phyloP scores from a whole-genome alignment of 148 eudicot species.

The Rhododendron henanense region DNA sequence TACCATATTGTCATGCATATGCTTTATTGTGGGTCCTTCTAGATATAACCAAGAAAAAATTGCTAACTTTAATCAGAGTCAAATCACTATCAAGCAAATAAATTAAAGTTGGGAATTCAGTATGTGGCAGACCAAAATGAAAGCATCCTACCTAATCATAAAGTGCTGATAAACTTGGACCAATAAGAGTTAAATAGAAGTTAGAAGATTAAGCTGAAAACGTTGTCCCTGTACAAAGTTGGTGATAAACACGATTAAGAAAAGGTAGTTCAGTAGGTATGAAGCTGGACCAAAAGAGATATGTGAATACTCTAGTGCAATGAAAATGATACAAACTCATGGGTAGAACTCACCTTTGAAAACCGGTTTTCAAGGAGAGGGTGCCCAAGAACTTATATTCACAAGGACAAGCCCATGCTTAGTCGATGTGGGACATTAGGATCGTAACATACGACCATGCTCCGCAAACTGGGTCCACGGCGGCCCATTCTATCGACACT shows the following conservation, averaged over 20 bases:
- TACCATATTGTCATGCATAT: conserved; percentile 23
- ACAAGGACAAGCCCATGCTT: too few relatives aligned
- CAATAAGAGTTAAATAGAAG: neutral
- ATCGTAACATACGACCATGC: too few relatives aligned
- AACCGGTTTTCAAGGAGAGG: too few relatives aligned
- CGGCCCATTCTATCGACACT: too few relatives aligned
- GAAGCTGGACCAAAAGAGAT: neutral
- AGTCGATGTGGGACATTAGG: too few relatives aligned
- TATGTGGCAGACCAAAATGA: conserved; percentile 13
- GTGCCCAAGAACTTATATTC: too few relatives aligned
- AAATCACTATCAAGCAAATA: conserved; percentile 22
- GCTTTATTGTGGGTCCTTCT: conserved; percentile 29
- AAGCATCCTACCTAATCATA: neutral
- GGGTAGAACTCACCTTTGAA: too few relatives aligned
- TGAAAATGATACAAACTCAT: neutral
- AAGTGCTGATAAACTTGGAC: conserved; percentile 7
- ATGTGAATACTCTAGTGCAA: neutral
- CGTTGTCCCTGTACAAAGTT: conserved; percentile 14
- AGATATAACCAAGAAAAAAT: conserved; percentile 16
- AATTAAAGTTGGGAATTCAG: conserved; percentile 22
- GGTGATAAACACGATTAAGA: neutral
- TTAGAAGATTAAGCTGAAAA: conserved; percentile 9
- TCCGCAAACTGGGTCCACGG: too few relatives aligned
- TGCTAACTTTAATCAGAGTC: conserved; percentile 27
- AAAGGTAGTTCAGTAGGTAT: neutral